Evolutionary conservation across 139 green algal genomes (phyloP).

Genomic region (Prasinococcaceae sp.): DNA sequence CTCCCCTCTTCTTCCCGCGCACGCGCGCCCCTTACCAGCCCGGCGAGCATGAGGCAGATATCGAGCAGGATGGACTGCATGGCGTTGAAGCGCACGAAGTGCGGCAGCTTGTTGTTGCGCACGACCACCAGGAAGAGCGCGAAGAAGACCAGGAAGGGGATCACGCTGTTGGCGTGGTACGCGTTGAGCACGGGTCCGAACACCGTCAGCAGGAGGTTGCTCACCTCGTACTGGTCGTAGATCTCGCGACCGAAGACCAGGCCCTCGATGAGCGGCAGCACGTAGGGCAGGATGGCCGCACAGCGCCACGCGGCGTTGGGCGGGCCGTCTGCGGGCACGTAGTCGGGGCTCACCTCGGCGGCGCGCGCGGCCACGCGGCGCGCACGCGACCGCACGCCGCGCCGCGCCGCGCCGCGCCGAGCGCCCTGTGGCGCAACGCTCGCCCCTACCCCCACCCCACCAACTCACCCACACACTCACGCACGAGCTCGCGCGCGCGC

Average conservation of each 20-base stretch:
- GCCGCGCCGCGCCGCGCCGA: no score
- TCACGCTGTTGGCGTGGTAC: conserved; percentile 20
- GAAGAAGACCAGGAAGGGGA: conserved; percentile 10
- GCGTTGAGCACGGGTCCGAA: conserved; percentile 8
- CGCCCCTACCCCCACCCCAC: no score
- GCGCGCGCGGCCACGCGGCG: no score
- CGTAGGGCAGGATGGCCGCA: conserved; percentile 6
- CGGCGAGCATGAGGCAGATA: conserved; percentile 22
- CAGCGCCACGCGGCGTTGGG: not conserved
- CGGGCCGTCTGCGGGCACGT: no score
- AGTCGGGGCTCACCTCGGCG: no score
- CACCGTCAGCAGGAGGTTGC: not conserved
- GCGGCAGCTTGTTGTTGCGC: conserved; percentile 22
- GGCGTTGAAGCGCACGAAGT: conserved; percentile 27
- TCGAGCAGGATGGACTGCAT: conserved; percentile 29
- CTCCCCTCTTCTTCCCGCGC: no score
- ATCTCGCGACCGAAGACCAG: conserved; percentile 13
- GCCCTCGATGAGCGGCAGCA: conserved; percentile 14
- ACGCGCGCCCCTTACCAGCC: no score
- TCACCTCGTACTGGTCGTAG: not conserved
- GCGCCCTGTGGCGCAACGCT: no score
- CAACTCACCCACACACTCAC: no score
- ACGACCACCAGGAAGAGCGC: conserved; percentile 15
- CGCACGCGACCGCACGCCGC: no score
- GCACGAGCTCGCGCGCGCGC: no score